These are phyloP conservation scores for Nakaseomyces kungkrabaensis DNA, from an alignment of 1,139 yeast genomes.

Conservation along the genomic window DNA sequence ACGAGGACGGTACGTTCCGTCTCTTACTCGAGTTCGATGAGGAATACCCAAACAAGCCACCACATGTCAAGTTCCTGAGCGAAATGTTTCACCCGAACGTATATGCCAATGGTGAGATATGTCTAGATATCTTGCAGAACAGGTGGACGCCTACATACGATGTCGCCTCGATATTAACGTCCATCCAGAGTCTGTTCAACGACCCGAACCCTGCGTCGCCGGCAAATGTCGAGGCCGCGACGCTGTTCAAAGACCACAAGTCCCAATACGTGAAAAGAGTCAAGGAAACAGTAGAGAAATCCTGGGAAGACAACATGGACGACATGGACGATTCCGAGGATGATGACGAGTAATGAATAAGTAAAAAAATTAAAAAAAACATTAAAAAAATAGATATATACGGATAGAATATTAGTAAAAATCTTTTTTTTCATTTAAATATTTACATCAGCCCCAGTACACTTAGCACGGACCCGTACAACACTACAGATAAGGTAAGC, in stretches of 20 bases:
- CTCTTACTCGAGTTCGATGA: constrained; percentile 84
- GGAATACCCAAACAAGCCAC: constrained; percentile 96
- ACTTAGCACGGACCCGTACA: not conserved
- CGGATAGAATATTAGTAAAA: not conserved
- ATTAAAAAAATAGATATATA: not conserved
- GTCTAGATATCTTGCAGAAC: constrained; percentile 90
- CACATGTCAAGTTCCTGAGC: constrained; percentile 78
- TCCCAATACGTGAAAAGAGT: constrained; percentile 87
- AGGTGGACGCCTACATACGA: constrained; percentile 99
- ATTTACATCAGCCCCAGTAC: not conserved
- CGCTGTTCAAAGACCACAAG: constrained; percentile 86
- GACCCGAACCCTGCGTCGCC: constrained; percentile 97
- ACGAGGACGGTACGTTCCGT: constrained; percentile 95
- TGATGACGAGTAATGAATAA: constrained; percentile 31
- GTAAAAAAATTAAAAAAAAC: not conserved
- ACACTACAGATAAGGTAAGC: not conserved
- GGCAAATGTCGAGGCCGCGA: constrained; percentile 97
- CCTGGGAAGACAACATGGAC: constrained; percentile 73
- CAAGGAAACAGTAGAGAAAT: constrained; percentile 83
- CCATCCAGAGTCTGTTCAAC: constrained; percentile 70
- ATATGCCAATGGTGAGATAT: constrained; percentile 88
- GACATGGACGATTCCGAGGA: constrained; percentile 63
- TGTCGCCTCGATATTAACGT: constrained; percentile 91
- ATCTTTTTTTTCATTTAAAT: too few relatives aligned
- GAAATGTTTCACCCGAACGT: constrained; percentile 98